Evolutionary conservation across 352 stramenopile genomes (phyloP), one percentile per base, ranked within the genome.

Genomic region (Globisporangium carolinianum): DNA sequence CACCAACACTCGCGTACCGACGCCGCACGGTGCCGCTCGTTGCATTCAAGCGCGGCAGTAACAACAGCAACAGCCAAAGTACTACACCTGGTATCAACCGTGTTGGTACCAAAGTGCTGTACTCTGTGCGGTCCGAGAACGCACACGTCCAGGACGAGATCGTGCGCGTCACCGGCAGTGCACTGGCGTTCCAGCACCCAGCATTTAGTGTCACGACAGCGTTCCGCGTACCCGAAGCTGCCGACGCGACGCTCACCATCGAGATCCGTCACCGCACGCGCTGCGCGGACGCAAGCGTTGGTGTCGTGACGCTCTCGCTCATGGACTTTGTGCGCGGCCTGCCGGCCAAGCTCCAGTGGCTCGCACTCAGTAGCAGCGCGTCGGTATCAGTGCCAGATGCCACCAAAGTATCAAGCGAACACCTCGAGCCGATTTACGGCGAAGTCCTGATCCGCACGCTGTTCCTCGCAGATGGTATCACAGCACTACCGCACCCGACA

Each of bases 261-360:
- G 61, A 78, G 18, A 68, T 89, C 4, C 63, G 72, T 12, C 58
- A 76, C 53, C 72, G 82, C 36, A 81, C 62, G 4, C 60, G 67
- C 50, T 55, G 49, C n/a, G 42, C 68, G 2, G 67, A 62, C n/a
- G 63, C 53, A 0, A 64, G 65, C 11, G 64, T 76, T 1, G 80
- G 76, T 48, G 51, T 73, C 18, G 60, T 59, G 6, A 65, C 37
- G 5, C 36, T 87, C 15, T 64, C 73, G 0, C 37, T 89, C 1
- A 55, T 83, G 51, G 70, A 85, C 14, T 62, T 89, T 38, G 66
- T 89, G 8, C 75, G 76, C 50, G 79, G 79, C 0, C 67, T 87
- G 53, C 79, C 79, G 10, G 70, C 76, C 1, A 89, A 87, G 48
- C 62, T 84, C 55, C 75, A 79, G 55, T 89, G 79, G 79, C 51